phyloP scores from a whole-genome alignment of 305 asterid species.

The Stenogyne calaminthoides region DNA sequence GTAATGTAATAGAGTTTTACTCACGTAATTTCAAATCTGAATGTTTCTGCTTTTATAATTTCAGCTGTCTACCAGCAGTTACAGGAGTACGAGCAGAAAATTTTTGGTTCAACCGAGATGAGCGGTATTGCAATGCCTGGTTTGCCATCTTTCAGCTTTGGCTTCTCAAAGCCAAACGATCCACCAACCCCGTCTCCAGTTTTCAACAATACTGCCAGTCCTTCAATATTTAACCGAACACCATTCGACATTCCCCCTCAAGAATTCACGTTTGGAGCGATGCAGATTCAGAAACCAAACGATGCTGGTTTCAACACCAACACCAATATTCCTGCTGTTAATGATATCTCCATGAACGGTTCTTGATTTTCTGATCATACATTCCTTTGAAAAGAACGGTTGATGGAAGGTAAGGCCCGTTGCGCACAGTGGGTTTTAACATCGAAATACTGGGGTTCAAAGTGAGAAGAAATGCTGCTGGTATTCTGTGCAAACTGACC shows the following conservation, averaged over 20 bases:
- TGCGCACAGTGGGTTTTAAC: slow-evolving; percentile 15
- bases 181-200: slow-evolving; percentile 48
- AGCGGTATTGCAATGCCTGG: slow-evolving; percentile 27
- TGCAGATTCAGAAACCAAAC: slow-evolving; percentile 40
- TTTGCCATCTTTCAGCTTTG: slow-evolving; percentile 64
- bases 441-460: slow-evolving; percentile 23
- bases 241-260: slow-evolving; percentile 49
- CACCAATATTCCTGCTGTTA: slow-evolving; percentile 38
- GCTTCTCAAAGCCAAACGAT: slow-evolving; percentile 65
- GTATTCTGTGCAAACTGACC: slow-evolving; percentile 1
- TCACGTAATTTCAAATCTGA: slow-evolving; percentile 2
- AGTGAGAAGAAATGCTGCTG: slow-evolving; percentile 25
- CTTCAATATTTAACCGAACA: slow-evolving; percentile 56
- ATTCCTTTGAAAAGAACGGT: background rate
- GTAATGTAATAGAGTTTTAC: background rate
- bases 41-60: slow-evolving; percentile 23
- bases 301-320: slow-evolving; percentile 28
- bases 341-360: slow-evolving; percentile 74
- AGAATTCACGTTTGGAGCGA: slow-evolving; percentile 81
- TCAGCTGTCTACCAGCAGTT: slow-evolving; percentile 69
- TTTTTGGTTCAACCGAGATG: slow-evolving; percentile 52
- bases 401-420: slow-evolving; percentile 18
- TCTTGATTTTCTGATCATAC: slow-evolving; percentile 37
- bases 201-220: slow-evolving; percentile 45
- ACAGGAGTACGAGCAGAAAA: slow-evolving; percentile 67